phyloP scores from a whole-genome alignment of 2,329 filamentous ascomycete genomes.

The Alternaria arborescens region DNA sequence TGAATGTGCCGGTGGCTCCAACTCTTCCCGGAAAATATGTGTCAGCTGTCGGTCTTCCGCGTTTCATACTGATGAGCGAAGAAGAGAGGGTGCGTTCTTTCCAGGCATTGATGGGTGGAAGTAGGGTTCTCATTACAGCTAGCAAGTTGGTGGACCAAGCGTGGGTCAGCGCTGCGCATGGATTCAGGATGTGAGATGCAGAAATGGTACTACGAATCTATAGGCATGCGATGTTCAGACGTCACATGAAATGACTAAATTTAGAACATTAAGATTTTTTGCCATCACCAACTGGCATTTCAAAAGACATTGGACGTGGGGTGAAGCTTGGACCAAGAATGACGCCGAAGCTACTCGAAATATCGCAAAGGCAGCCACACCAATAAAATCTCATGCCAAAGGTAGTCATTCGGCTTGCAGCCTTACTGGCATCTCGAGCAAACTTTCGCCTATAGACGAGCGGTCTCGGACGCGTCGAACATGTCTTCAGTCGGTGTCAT shows the following conservation, averaged over 20 bases:
- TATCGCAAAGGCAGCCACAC: conserved; percentile 24
- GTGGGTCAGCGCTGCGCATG: conserved; percentile 56
- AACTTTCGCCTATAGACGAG: not conserved
- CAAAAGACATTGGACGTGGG: conserved; percentile 3
- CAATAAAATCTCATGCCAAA: conserved; percentile 7
- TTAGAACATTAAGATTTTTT: not conserved
- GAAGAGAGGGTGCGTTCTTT: conserved; percentile 62
- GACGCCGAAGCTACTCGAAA: conserved; percentile 34
- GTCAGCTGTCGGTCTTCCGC: conserved; percentile 55
- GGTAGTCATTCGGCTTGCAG: not conserved
- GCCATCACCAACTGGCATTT: not conserved
- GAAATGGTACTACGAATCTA: not conserved
- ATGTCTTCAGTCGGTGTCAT: conserved; percentile 68
- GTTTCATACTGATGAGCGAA: conserved; percentile 65
- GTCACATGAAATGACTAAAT: not conserved
- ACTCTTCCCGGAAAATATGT: conserved; percentile 1
- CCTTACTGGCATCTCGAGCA: conserved; percentile 8
- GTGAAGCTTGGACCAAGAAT: conserved; percentile 25
- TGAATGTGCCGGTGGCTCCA: conserved; percentile 17
- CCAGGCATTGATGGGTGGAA: conserved; percentile 62
- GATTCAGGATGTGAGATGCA: conserved; percentile 33
- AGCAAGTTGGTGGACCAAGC: conserved; percentile 60
- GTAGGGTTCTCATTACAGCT: conserved; percentile 62
- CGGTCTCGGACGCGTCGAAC: not conserved
- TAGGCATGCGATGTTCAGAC: not conserved